Conservation (phyloP, 352 stramenopile genomes). For the Pythium volutum region DNA sequence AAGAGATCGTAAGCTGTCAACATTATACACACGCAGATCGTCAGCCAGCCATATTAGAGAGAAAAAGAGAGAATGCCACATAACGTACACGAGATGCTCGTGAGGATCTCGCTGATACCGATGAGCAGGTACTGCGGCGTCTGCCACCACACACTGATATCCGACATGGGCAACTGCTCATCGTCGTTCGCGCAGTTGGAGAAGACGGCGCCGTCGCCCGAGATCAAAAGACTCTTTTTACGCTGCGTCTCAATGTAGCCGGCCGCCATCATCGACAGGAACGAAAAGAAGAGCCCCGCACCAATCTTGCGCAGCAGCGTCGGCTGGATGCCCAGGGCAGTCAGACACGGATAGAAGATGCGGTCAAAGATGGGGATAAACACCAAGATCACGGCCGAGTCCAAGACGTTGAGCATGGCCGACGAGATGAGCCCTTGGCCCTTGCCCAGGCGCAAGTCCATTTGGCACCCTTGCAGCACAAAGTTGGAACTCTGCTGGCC, state of each 20-base stretch:
- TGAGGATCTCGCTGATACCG: slow-evolving; percentile 87
- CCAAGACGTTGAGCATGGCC: slow-evolving; percentile 85
- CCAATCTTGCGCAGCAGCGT: slow-evolving; percentile 88
- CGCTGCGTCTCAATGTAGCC: slow-evolving; percentile 70
- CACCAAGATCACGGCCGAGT: slow-evolving; percentile 88
- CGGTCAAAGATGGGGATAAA: slow-evolving; percentile 90
- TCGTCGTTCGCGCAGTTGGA: slow-evolving; percentile 74
- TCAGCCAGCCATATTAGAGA: neutral
- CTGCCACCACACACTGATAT: slow-evolving; percentile 89
- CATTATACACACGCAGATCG: neutral
- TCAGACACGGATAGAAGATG: slow-evolving; percentile 76
- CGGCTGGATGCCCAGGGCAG: slow-evolving; percentile 58
- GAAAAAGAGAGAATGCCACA: neutral
- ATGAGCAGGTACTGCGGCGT: slow-evolving; percentile 90
- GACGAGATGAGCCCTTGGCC: slow-evolving; percentile 72
- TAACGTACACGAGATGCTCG: slow-evolving; percentile 83
- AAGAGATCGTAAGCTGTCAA: slow-evolving; percentile 89
- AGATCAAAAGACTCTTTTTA: slow-evolving; percentile 42
- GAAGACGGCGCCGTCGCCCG: slow-evolving; percentile 27
- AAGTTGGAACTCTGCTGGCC: slow-evolving; percentile 82
- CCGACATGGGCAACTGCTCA: slow-evolving; percentile 64
- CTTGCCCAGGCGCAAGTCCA: slow-evolving; percentile 47
- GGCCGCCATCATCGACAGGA: slow-evolving; percentile 72
- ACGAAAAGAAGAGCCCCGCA: slow-evolving; percentile 73
- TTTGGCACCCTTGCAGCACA: slow-evolving; percentile 71